A percentile compares a stretch with the other conserved stretches of the same genome.
Evolutionary conservation across 139 green algal genomes (phyloP).

Genomic region (Chlorella ohadii): DNA sequence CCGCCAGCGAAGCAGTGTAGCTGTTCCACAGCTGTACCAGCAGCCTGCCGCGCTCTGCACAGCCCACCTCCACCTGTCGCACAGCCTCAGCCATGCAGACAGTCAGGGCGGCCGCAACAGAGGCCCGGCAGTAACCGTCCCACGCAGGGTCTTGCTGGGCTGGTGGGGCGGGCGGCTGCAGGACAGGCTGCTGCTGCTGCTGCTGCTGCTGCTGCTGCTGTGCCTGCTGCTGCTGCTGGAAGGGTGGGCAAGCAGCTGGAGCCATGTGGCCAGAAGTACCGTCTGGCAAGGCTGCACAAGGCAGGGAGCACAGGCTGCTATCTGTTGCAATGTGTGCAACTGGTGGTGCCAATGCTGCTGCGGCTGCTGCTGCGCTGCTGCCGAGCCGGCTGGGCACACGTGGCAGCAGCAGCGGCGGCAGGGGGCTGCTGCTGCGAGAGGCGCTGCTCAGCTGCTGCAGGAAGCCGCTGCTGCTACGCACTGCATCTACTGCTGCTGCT

Average conservation of each 20-base stretch:
- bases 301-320: too few species aligned
- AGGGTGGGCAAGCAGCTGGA: background rate
- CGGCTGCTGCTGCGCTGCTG: background rate
- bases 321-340: too few species aligned
- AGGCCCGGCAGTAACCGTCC: conserved; percentile 35
- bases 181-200: background rate
- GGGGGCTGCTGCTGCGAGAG: background rate
- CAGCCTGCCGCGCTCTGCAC: conserved; percentile 64
- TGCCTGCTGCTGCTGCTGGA: background rate
- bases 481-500: background rate
- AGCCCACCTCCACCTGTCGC: conserved; percentile 72
- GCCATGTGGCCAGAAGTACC: too few species aligned
- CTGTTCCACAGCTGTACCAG: conserved; percentile 69
- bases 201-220: background rate
- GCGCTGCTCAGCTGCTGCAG: background rate
- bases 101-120: conserved; percentile 37
- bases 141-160: conserved; percentile 5
- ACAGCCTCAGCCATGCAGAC: conserved; percentile 66
- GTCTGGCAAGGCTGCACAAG: too few species aligned
- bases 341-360: background rate
- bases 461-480: conserved; percentile 19
- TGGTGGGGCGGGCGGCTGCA: background rate
- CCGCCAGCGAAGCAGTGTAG: conserved; percentile 34
- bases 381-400: background rate
- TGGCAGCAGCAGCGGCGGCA: background rate